Evolutionary conservation across 2,329 filamentous ascomycete species (phyloP).

Genomic region (Pezicula carpinea): DNA sequence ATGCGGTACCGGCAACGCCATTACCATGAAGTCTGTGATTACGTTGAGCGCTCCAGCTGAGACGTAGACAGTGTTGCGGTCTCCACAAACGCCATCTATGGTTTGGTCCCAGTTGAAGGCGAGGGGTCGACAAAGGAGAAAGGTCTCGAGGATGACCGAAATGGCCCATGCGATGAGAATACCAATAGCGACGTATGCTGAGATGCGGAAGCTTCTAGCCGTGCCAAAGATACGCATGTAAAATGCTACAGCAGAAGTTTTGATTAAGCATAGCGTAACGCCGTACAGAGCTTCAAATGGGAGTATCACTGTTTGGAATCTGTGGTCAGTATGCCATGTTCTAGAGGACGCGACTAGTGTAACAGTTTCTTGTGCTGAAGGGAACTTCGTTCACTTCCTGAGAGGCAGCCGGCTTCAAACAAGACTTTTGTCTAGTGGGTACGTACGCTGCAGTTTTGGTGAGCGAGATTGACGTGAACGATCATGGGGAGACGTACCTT

Average conservation of each 20-base stretch:
- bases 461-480: background rate
- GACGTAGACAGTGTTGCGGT: conserved; percentile 3
- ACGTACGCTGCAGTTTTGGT: background rate
- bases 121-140: conserved; percentile 9
- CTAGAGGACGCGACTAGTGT: conserved; percentile 3
- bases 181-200: conserved; percentile 3
- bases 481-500: conserved; percentile 4
- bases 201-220: conserved; percentile 5
- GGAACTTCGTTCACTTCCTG: too few relatives aligned
- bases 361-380: too few relatives aligned
- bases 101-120: conserved; percentile 12
- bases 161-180: conserved; percentile 6
- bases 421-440: too few relatives aligned
- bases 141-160: conserved; percentile 6
- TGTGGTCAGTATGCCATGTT: background rate
- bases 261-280: conserved; percentile 4
- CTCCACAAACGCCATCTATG: conserved; percentile 2
- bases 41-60: conserved; percentile 23
- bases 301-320: conserved; percentile 1
- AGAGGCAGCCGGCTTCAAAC: too few relatives aligned
- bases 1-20: conserved; percentile 29
- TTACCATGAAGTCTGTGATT: conserved; percentile 30
- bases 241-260: conserved; percentile 7
- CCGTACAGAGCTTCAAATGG: conserved; percentile 8
- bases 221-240: conserved; percentile 10